Base-by-base conservation (phyloP, 2,329 filamentous ascomycete species). In the Trematosphaeria pertusa region DNA sequence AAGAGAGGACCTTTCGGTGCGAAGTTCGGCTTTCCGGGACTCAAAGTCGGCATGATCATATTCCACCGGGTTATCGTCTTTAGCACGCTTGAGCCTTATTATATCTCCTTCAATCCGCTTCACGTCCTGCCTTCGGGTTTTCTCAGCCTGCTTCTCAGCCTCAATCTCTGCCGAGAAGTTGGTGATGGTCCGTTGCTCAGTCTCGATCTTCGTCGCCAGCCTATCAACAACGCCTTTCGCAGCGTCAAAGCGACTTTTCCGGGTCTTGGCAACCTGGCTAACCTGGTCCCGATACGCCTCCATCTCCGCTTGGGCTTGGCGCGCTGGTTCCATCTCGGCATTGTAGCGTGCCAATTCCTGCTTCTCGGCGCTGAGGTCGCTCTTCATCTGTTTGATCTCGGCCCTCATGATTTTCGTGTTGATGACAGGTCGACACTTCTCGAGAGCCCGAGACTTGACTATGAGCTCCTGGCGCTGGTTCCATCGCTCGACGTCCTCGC, bases 401-500 rank as follows among this genome's bases (percentile, higher is more conserved):
- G 66, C 56, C 35, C 81, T 80, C 1, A 83, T 77, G 21, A 82
- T 76, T 22, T 77, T 77, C 62, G 89, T 93, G 51, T 82, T 76
- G 15, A 87, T 80, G 28, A 91, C 76, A 0, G 88, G 84, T 30
- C 86, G 81, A 19, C 84, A 81, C 26, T 81, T 81, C 54, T 87
- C 78, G 35, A 96, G 78, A 36, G 87, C 78, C 19, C 81, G 75
- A 4, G 93, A 79, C 46, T 81, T 83, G 41, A 82, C 75, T 61
- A 87, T 77, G 38, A 91, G 83, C 41, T 83, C 79, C 44, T 87
- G 83, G 46, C 91, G 84, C 68, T 97, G 87, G 37, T 84, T 83
- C 62, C 94, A 81, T 54, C 89, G 86, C 59, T 95, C 87, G 18
- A 97, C 91, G 62, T 97, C 92, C 8, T 83, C 86, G 61, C 89